Evolutionary conservation across 2,329 filamentous ascomycete species (phyloP).

Genomic region (Ramichloridium luteum): DNA sequence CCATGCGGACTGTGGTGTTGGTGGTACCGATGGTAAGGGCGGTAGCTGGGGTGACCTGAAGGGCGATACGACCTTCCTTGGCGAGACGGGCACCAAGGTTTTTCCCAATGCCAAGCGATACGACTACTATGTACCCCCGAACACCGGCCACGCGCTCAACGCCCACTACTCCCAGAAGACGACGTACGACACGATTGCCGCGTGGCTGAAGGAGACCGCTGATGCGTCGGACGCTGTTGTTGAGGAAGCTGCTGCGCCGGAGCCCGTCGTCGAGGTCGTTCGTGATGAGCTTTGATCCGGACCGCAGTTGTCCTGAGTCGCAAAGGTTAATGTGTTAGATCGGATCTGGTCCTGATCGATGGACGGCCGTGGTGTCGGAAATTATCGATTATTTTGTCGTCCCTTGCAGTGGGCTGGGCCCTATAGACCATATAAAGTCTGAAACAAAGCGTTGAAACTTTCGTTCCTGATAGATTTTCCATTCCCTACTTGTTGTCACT

Average conservation of each 20-base stretch:
- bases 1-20: constrained; percentile 2
- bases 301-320: too few species aligned
- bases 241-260: constrained; percentile 1
- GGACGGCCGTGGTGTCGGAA: too few species aligned
- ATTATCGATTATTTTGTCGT: too few species aligned
- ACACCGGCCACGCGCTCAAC: constrained; percentile 3
- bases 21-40: background rate
- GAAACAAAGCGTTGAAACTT: too few species aligned
- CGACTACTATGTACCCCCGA: constrained; percentile 4
- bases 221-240: constrained; percentile 5
- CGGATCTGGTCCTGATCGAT: too few species aligned
- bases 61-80: background rate
- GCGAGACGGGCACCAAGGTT: constrained; percentile 1
- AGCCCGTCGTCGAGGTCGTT: background rate
- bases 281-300: constrained; percentile 1
- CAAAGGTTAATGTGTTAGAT: background rate
- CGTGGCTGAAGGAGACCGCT: constrained; percentile 4
- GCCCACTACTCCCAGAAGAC: constrained; percentile 3
- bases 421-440: too few species aligned
- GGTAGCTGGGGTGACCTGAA: background rate
- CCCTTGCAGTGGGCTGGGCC: too few species aligned
- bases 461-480: too few species aligned
- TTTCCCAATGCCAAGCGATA: constrained; percentile 3
- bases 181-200: background rate
- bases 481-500: too few species aligned